Evolutionary conservation across 129 eudicot species (phyloP), one percentile per base, ranked within the genome.

Genomic region (Arctium minus): DNA sequence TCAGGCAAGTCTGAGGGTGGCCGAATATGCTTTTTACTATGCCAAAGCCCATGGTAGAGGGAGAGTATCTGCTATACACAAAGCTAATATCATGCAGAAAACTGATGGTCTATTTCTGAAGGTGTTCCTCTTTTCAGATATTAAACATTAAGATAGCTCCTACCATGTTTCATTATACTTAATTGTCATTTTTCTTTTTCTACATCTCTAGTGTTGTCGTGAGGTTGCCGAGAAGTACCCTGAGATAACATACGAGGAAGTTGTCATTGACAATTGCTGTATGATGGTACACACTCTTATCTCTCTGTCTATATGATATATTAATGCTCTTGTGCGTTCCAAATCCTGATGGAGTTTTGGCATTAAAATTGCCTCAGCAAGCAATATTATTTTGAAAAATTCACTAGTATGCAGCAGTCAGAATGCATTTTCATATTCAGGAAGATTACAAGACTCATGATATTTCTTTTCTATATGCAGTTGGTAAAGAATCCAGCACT

Each of bases 161-260:
- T 83, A 38, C 10, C 67, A 38, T 77, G 70, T 15, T 78, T 72
- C 76, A 32, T 32, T 27, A 27, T 79, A 74, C 74, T 87, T 39
- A 6, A 71, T n/a, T 15, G 74, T 32, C 29, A 85, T 60, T 69
- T 22, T 70, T 76, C 37, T 60, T 69, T 74, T 70, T 76, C 32
- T 6, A 53, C 82, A 78, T 50, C 76, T 81, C 50, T 91, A 96
- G 99, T 96, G 99, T 84, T 96, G 99, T 80, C 93, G 97, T 12
- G 99, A 96, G 87, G 99, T 96, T 69, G 98, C 99, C 38, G 97
- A 90, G 90, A 96, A 96, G 90, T 93, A 96, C 84, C 99, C 99
- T 72, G 98, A 96, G 73, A 93, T 96, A n/a, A 83, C 44, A 79
- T 96, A 96, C 68, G 99, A 96, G 87, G 99, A 96, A 90, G 98